phyloP scores from a whole-genome alignment of 23 red algal species.

The Gracilaria domingensis region DNA sequence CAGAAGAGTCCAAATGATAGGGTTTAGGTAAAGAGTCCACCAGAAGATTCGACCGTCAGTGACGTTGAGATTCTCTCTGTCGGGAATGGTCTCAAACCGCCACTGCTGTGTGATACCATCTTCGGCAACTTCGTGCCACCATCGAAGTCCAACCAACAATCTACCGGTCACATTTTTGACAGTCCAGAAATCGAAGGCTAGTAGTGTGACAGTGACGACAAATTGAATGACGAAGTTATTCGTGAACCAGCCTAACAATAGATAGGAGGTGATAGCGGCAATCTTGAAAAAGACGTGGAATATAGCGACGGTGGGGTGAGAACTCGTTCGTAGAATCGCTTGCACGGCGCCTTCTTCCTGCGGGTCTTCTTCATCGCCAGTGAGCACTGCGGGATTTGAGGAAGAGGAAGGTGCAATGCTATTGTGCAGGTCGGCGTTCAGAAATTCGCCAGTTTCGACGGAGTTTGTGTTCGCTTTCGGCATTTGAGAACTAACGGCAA shows the following conservation, averaged over 20 bases:
- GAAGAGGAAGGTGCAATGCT: slow-evolving; percentile 31
- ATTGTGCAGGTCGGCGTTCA: slow-evolving; percentile 60
- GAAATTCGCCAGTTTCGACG: slow-evolving; percentile 56
- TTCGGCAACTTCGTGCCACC: slow-evolving; percentile 96
- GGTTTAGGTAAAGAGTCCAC: slow-evolving; percentile 95
- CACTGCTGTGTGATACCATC: slow-evolving; percentile 86
- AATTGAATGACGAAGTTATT: slow-evolving; percentile 95
- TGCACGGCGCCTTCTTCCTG: slow-evolving; percentile 69
- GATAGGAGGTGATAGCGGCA: slow-evolving; percentile 75
- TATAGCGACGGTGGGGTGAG: slow-evolving; percentile 78
- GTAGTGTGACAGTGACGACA: slow-evolving; percentile 90
- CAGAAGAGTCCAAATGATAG: slow-evolving; percentile 86
- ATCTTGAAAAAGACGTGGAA: slow-evolving; percentile 94
- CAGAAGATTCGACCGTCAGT: slow-evolving; percentile 94
- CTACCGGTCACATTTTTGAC: slow-evolving; percentile 98
- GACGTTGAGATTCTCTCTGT: slow-evolving; percentile 70
- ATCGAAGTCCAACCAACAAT: slow-evolving; percentile 92
- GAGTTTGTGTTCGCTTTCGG: background rate
- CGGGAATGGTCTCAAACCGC: slow-evolving; percentile 87
- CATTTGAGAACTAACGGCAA: background rate
- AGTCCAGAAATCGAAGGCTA: slow-evolving; percentile 99
- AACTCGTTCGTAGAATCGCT: slow-evolving; percentile 58
- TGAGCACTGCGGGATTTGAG: slow-evolving; percentile 23
- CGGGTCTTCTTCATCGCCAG: slow-evolving; percentile 52
- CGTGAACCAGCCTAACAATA: slow-evolving; percentile 90